These are phyloP conservation scores for Penicillium ochrochloron DNA, from an alignment of 495 filamentous ascomycete genomes.

Conservation along the genomic window DNA sequence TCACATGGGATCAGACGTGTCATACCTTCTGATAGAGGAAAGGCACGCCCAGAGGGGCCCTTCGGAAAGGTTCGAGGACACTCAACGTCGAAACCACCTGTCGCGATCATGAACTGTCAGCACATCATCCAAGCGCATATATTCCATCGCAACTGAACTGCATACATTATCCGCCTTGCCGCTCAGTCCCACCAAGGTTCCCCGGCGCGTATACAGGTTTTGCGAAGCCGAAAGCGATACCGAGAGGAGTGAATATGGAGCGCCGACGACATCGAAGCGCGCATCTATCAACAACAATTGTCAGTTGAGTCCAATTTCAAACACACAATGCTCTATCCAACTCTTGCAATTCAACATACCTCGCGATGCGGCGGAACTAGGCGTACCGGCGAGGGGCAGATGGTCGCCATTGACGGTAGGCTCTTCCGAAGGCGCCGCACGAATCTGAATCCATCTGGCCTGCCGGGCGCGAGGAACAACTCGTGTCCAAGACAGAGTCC, in stretches of 20 bases:
- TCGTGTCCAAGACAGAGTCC: slow-evolving; percentile 45
- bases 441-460: slow-evolving; percentile 50
- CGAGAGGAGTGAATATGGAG: slow-evolving; percentile 89
- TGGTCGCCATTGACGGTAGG: slow-evolving; percentile 43
- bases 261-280: slow-evolving; percentile 87
- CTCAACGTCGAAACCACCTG: slow-evolving; percentile 85
- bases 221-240: slow-evolving; percentile 92
- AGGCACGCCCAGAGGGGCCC: slow-evolving; percentile 79
- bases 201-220: slow-evolving; percentile 85
- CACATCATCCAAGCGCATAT: slow-evolving; percentile 10
- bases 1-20: neutral
- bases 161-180: slow-evolving; percentile 89
- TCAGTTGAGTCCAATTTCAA: neutral
- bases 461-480: slow-evolving; percentile 41
- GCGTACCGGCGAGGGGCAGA: slow-evolving; percentile 46
- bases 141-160: neutral
- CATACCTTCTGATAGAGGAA: slow-evolving; percentile 86
- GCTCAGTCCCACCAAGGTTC: slow-evolving; percentile 86
- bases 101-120: slow-evolving; percentile 6
- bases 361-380: slow-evolving; percentile 46
- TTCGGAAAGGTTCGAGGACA: slow-evolving; percentile 77
- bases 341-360: slow-evolving; percentile 31
- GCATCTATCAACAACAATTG: slow-evolving; percentile 65
- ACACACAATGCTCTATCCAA: neutral
- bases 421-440: slow-evolving; percentile 45